Base-by-base conservation (phyloP, 2,329 filamentous ascomycete genomes). In the Arthrobotrys sphaeroides region DNA sequence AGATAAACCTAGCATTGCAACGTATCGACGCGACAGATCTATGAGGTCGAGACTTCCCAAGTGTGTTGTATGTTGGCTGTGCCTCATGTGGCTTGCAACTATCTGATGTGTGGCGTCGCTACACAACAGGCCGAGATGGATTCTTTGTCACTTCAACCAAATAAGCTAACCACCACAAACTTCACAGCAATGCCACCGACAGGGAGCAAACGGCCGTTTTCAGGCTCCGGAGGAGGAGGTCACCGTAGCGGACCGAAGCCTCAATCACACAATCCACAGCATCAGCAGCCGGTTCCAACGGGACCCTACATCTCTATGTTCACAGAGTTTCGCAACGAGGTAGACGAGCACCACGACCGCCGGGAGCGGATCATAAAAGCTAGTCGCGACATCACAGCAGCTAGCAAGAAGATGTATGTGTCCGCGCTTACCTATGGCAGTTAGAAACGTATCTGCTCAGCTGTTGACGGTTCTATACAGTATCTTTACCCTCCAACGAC, bases 301-400 rank as follows among this genome's bases (percentile, higher is more conserved):
- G 73, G 73, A 5, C 78, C 78, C 2, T 79, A 75, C 61, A 77
- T 78, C 40, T 42, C 89, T 78, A 93, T 98, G 87, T 99, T 99
- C 82, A 90, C 92, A 82, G 84, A 82, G 5, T 97, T 98, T 82
- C 90, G 94, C 60, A 87, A 90, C 80, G 94, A 97, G 83, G 86
- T 99, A 26, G 95, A 99, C 81, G 89, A 95, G 83, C 94, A 98
- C 82, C 92, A 99, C 82, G 95, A 98, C 83, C 90, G 95, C 13
- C 88, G 93, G 68, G 94, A 97, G 84, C 88, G 91, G 62, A 89
- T 97, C 79, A 91, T 96, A 81, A 99, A 98, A 84, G 90, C 90
- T 1, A 96, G 92, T 6, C 87, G 94, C 77, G 95, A 99, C 82
- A 91, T 99, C 72, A 99, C 95, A 5, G 93, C 93, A 0, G 85